Evolutionary conservation across 2,329 filamentous ascomycete genomes (phyloP), one percentile per base, ranked within the genome.

Genomic region (Talaromyces sp.): DNA sequence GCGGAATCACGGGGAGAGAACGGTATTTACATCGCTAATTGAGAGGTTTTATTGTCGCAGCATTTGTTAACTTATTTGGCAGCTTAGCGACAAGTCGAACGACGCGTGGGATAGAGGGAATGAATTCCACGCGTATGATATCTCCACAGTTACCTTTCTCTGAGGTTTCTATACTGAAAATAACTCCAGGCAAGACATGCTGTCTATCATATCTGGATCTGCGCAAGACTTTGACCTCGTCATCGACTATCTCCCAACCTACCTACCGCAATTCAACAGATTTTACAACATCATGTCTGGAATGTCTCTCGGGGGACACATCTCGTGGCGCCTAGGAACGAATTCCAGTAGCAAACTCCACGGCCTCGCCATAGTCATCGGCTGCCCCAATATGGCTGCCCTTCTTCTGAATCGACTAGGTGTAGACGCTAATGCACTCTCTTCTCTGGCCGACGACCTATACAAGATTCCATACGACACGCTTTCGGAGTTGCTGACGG

Each of bases 251-350:
- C 56, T 61, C 10, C 59, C 59, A 4, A 43, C 29, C 6, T 61
- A 58, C 19, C 51, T 61, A 3, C 55, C 59, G 0, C 50, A 58
- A 11, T 61, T 61, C 48, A 41, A 51, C 4, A 58, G 11, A 11
- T 58, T 61, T 32, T 61, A 58, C 14, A 61, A 56, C 29, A 50
- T 61, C 51, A 51, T 61, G 56, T 61, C 59, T 8, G 59, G 59
- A 14, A 46, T 55, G 7, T 61, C 59, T 1, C 59, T 61, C 6
- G 59, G 59, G 1, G 59, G 59, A 8, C 59, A 61, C 27, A 61
- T 51, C 7, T 51, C 59, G 50, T 61, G 56, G 56, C 59, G 59
- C n/a, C n/a, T 61, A 9, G 59, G 50, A 32, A 61, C 59, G 8
- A 46, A 56, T 11, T 17, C 31, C 8, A 61, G 35, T 11, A 46